Evolutionary conservation across 2,329 filamentous ascomycete species (phyloP).

Genomic region (Corniculantispora saksenae): DNA sequence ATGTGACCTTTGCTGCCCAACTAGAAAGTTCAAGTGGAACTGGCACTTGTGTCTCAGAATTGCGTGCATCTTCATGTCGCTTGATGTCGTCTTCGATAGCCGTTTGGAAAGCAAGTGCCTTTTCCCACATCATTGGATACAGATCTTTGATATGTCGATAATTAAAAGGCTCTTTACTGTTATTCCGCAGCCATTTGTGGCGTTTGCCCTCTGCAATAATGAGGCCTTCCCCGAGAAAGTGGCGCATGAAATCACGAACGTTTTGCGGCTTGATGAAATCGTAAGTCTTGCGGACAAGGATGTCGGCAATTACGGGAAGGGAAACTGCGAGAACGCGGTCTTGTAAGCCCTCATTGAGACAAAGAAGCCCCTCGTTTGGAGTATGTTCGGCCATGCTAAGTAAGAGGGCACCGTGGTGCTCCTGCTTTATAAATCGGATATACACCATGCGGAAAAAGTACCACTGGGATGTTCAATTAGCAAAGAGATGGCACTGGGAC

Average conservation of each 20-base stretch:
- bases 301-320: slow-evolving; percentile 67
- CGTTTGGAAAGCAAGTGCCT: too few species aligned
- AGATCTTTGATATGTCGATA: slow-evolving; percentile 83
- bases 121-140: slow-evolving; percentile 82
- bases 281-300: slow-evolving; percentile 69
- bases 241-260: slow-evolving; percentile 57
- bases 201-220: slow-evolving; percentile 88
- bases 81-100: too few species aligned
- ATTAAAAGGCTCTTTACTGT: slow-evolving; percentile 79
- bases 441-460: too few species aligned
- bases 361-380: too few species aligned
- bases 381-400: too few species aligned
- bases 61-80: too few species aligned
- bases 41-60: slow-evolving; percentile 31
- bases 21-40: slow-evolving; percentile 55
- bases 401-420: too few species aligned
- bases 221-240: slow-evolving; percentile 69
- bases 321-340: slow-evolving; percentile 64
- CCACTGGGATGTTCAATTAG: too few species aligned
- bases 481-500: too few species aligned
- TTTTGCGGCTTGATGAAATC: slow-evolving; percentile 65
- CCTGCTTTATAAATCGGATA: too few species aligned
- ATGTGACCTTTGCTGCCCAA: slow-evolving; percentile 68
- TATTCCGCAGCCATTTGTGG: slow-evolving; percentile 79
- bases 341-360: slow-evolving; percentile 22